Percentiles rank a stretch among this genome's conserved stretches.
These are phyloP conservation scores for Blastocystis sp. DNA, from an alignment of 352 stramenopile genomes.

Conservation along the genomic window DNA sequence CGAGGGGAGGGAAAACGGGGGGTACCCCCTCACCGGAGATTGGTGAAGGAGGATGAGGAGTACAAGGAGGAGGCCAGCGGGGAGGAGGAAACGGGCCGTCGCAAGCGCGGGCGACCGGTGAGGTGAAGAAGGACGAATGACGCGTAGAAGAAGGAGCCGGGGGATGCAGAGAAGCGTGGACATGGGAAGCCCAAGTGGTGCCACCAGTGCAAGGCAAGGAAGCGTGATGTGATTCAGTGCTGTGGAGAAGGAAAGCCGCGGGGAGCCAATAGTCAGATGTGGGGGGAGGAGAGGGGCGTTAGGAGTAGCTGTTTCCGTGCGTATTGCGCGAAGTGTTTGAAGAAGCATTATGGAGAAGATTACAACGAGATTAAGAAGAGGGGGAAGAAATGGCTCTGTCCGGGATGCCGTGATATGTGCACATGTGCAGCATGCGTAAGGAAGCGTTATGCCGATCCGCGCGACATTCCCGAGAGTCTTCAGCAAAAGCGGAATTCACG, in stretches of 20 bases:
- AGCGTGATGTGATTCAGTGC: constrained; percentile 69
- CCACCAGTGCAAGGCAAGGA: constrained; percentile 67
- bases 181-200: constrained; percentile 64
- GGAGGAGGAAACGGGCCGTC: background rate
- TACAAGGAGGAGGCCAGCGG: constrained; percentile 12
- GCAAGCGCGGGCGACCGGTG: constrained; percentile 35
- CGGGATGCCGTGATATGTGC: constrained; percentile 61
- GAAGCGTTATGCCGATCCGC: constrained; percentile 65
- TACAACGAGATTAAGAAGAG: constrained; percentile 62
- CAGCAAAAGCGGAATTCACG: constrained; percentile 61
- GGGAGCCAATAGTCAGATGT: constrained; percentile 61
- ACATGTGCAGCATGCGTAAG: constrained; percentile 60
- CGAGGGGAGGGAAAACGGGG: background rate
- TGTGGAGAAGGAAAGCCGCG: constrained; percentile 58
- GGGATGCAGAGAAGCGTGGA: background rate
- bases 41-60: constrained; percentile 2
- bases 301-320: constrained; percentile 57
- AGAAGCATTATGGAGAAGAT: constrained; percentile 68
- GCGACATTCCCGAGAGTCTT: constrained; percentile 54
- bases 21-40: background rate
- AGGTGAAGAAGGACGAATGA: background rate
- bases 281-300: background rate
- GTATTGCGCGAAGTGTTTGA: constrained; percentile 66
- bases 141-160: constrained; percentile 9
- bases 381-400: constrained; percentile 68